phyloP scores from a whole-genome alignment of 345 rosid species.

The Luvunga scandens region DNA sequence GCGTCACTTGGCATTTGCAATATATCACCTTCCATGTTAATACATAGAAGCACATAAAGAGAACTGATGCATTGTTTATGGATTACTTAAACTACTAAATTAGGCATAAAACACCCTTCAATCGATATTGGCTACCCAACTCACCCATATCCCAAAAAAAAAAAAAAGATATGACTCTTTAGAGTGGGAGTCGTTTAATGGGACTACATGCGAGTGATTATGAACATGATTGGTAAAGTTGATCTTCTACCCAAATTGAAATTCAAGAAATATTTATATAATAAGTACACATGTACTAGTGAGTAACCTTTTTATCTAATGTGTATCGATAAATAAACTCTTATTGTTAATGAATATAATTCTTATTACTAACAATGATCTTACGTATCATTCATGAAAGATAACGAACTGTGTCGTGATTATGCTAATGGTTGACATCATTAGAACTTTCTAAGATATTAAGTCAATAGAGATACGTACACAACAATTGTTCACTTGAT shows the following conservation, averaged over 20 bases:
- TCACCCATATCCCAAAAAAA: background rate
- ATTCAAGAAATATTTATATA: background rate
- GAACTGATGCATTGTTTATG: too few relatives aligned
- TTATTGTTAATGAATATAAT: background rate
- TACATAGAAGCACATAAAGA: background rate
- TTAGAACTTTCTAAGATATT: background rate
- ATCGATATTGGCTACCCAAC: constrained; percentile 12
- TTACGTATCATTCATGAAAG: background rate
- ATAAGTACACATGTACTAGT: background rate
- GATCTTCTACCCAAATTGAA: background rate
- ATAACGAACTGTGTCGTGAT: too few relatives aligned
- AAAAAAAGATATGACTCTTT: background rate
- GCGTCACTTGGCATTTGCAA: background rate
- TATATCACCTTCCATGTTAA: background rate
- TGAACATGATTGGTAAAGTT: background rate
- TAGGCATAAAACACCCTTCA: background rate
- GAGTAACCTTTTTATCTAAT: background rate
- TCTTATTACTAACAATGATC: too few relatives aligned
- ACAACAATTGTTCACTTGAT: too few relatives aligned
- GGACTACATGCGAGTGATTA: background rate
- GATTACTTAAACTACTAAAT: background rate
- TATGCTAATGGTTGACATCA: background rate
- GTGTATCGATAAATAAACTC: background rate
- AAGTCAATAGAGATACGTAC: background rate
- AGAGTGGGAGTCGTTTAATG: constrained; percentile 15